Conservation (phyloP, 163 green algal genomes). For the Scenedesmus sp. region DNA sequence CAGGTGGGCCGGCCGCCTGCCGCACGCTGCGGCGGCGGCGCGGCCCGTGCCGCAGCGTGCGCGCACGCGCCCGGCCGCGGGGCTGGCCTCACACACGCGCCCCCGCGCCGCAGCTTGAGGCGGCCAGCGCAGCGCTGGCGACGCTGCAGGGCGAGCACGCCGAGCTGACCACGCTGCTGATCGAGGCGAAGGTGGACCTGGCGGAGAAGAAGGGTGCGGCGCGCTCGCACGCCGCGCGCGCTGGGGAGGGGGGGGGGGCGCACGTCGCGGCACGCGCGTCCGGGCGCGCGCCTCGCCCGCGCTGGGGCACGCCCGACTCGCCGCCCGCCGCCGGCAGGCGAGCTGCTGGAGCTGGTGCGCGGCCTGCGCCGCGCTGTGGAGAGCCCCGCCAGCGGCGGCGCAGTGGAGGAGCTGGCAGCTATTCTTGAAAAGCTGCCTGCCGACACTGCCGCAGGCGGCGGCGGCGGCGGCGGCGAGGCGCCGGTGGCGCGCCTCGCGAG, state of each 20-base stretch:
- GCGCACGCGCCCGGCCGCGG: too few species aligned
- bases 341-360: slow-evolving; percentile 39
- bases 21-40: too few species aligned
- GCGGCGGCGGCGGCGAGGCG: not conserved
- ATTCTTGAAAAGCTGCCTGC: slow-evolving; percentile 31
- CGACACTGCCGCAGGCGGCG: not conserved
- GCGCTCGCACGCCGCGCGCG: too few species aligned
- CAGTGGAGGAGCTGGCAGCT: slow-evolving; percentile 28
- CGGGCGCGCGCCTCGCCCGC: too few species aligned
- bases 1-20: slow-evolving; percentile 25
- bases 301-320: too few species aligned
- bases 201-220: slow-evolving; percentile 34
- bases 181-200: slow-evolving; percentile 44
- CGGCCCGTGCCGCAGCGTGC: too few species aligned
- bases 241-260: too few species aligned
- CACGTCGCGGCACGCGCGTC: too few species aligned
- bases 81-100: too few species aligned
- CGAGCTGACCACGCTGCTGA: slow-evolving; percentile 33
- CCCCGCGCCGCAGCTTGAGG: slow-evolving; percentile 18
- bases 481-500: too few species aligned
- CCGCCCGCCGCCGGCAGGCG: slow-evolving; percentile 18
- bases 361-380: slow-evolving; percentile 29
- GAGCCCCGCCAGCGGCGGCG: slow-evolving; percentile 1
- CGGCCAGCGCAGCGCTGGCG: not conserved
- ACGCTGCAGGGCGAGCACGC: slow-evolving; percentile 36